phyloP scores from a whole-genome alignment of 108 stramenopile genomes.

The Stephanodiscus minutulus region DNA sequence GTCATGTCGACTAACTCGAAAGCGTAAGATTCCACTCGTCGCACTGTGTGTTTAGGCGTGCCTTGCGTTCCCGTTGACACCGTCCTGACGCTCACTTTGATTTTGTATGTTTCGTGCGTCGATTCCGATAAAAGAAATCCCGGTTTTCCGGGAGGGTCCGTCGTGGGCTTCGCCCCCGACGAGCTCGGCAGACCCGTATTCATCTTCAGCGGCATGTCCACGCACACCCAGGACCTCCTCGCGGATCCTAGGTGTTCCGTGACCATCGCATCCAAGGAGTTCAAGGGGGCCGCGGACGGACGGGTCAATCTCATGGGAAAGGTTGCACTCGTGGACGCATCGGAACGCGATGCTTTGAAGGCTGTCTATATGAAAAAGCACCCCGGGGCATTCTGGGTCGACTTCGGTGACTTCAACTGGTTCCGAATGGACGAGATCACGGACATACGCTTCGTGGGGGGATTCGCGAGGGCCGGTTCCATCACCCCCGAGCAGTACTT shows the following conservation, averaged over 20 bases:
- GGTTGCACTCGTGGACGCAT: slow-evolving; percentile 52
- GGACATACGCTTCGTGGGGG: slow-evolving; percentile 91
- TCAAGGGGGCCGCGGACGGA: slow-evolving; percentile 95
- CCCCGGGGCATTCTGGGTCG: slow-evolving; percentile 88
- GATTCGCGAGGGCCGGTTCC: slow-evolving; percentile 91
- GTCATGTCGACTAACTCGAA: slow-evolving; percentile 87
- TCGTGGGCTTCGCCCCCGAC: slow-evolving; percentile 95
- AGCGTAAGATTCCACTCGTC: slow-evolving; percentile 40
- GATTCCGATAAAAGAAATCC: slow-evolving; percentile 47
- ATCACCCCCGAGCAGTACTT: slow-evolving; percentile 85
- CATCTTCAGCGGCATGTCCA: slow-evolving; percentile 90
- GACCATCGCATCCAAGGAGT: slow-evolving; percentile 89
- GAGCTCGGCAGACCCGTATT: slow-evolving; percentile 90
- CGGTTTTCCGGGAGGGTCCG: slow-evolving; percentile 90
- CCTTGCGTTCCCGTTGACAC: neutral
- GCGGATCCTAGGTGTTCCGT: slow-evolving; percentile 80
- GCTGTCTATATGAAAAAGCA: slow-evolving; percentile 88
- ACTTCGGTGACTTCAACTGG: slow-evolving; percentile 10
- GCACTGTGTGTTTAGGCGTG: neutral
- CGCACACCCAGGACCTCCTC: slow-evolving; percentile 90
- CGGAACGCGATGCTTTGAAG: slow-evolving; percentile 65
- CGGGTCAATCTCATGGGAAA: slow-evolving; percentile 93
- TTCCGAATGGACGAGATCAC: slow-evolving; percentile 85
- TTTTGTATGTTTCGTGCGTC: neutral
- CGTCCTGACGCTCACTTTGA: neutral